Evolutionary conservation across 306 rosid species (phyloP).

Genomic region (Rubus parviflorus): DNA sequence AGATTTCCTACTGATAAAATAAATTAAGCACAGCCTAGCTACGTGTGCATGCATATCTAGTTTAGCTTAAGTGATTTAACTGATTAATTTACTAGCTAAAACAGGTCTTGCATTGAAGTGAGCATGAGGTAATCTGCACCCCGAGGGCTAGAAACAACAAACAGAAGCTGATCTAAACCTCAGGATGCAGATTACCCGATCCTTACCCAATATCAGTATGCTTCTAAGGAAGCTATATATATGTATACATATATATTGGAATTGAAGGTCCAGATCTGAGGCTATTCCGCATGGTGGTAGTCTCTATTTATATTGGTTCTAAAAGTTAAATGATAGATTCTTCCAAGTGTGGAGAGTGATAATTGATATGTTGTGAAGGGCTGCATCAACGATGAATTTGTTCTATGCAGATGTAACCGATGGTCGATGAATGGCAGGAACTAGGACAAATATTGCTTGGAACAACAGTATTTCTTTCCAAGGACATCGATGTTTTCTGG

Average conservation of each 20-base stretch:
- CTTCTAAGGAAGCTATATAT: background rate
- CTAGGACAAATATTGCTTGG: background rate
- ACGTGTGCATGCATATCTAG: background rate
- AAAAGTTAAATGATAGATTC: background rate
- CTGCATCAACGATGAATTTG: background rate
- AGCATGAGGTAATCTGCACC: constrained; percentile 16
- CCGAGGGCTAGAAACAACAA: constrained; percentile 10
- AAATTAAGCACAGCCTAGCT: background rate
- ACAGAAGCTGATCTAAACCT: background rate
- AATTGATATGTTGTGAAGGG: background rate
- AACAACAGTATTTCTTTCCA: background rate
- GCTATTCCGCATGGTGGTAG: background rate
- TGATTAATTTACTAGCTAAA: background rate
- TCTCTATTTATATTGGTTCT: background rate
- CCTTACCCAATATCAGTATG: background rate
- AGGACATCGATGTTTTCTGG: background rate
- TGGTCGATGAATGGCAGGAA: background rate
- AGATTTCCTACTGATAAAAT: background rate
- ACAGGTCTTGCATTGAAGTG: background rate
- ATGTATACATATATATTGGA: background rate
- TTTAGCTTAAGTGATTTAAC: background rate
- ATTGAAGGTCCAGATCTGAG: background rate
- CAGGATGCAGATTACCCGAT: constrained; percentile 16
- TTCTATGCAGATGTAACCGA: background rate
- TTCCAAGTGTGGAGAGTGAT: background rate